Evolutionary conservation across 257 asterid genomes (phyloP).

Genomic region (Eucommia ulmoides): DNA sequence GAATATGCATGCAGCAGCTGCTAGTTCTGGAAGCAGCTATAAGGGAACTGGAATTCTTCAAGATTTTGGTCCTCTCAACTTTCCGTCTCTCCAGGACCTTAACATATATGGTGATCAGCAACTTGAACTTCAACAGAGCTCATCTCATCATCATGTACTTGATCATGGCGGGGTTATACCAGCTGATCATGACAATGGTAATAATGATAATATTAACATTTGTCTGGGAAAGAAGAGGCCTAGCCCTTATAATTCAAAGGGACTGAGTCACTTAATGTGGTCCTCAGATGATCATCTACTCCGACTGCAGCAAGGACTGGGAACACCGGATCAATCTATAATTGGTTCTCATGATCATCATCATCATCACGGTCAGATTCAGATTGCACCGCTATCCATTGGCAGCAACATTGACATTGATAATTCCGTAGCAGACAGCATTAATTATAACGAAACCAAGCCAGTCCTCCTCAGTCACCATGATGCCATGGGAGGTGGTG

Average conservation of each 20-base stretch:
- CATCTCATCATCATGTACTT: slow-evolving; percentile 26
- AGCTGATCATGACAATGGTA: too few species aligned
- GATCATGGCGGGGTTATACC: too few species aligned
- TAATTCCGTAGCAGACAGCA: slow-evolving; percentile 28
- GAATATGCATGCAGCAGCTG: too few species aligned
- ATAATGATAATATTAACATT: slow-evolving; percentile 12
- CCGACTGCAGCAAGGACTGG: slow-evolving; percentile 62
- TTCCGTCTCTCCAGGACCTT: slow-evolving; percentile 77
- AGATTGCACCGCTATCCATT: slow-evolving; percentile 27
- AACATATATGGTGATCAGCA: slow-evolving; percentile 60
- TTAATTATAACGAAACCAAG: slow-evolving; percentile 31
- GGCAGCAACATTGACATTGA: slow-evolving; percentile 23
- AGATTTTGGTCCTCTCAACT: slow-evolving; percentile 24
- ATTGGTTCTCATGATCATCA: slow-evolving; percentile 16
- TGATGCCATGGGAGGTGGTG: slow-evolving; percentile 12
- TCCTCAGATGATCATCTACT: too few species aligned
- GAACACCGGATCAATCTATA: slow-evolving; percentile 14
- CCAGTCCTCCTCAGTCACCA: slow-evolving; percentile 25
- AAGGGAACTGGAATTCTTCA: slow-evolving; percentile 20
- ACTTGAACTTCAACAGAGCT: slow-evolving; percentile 32
- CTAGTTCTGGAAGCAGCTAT: slow-evolving; percentile 35
- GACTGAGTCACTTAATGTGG: too few species aligned
- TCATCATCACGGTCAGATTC: slow-evolving; percentile 23
- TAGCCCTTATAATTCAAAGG: slow-evolving; percentile 33
- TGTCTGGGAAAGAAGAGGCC: background rate